phyloP scores from a whole-genome alignment of 805 yeast genomes.

The Danielozyma ontarioensis region DNA sequence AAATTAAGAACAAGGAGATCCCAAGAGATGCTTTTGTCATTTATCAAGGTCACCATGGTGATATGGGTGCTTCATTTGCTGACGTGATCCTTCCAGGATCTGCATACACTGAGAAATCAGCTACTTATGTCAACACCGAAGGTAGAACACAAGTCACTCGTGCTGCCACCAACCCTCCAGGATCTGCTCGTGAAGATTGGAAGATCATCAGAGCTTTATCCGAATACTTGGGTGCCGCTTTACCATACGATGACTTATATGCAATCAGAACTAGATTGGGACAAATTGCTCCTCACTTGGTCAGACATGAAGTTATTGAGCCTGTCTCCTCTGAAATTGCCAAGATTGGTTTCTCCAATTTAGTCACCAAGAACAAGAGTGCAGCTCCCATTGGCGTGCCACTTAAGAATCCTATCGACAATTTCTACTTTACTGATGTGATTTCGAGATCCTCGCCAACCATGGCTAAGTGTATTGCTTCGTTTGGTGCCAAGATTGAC shows the following conservation, averaged over 20 bases:
- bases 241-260: constrained; percentile 72
- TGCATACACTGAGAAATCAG: constrained; percentile 83
- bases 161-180: constrained; percentile 86
- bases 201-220: constrained; percentile 77
- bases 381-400: constrained; percentile 38
- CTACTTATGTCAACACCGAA: constrained; percentile 84
- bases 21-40: constrained; percentile 85
- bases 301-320: constrained; percentile 71
- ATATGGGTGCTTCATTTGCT: constrained; percentile 80
- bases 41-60: constrained; percentile 92
- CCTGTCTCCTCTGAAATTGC: constrained; percentile 55
- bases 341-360: constrained; percentile 49
- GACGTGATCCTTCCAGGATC: constrained; percentile 84
- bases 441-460: constrained; percentile 84
- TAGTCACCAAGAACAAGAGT: constrained; percentile 32
- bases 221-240: constrained; percentile 64
- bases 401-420: constrained; percentile 67
- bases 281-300: constrained; percentile 76
- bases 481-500: constrained; percentile 64
- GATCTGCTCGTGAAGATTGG: constrained; percentile 91
- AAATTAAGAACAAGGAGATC: constrained; percentile 59
- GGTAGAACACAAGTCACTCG: constrained; percentile 82
- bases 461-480: constrained; percentile 80
- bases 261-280: constrained; percentile 65
- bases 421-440: constrained; percentile 85